Evolutionary conservation across 139 green algal genomes (phyloP).

Genomic region (Coelastrella sp.): DNA sequence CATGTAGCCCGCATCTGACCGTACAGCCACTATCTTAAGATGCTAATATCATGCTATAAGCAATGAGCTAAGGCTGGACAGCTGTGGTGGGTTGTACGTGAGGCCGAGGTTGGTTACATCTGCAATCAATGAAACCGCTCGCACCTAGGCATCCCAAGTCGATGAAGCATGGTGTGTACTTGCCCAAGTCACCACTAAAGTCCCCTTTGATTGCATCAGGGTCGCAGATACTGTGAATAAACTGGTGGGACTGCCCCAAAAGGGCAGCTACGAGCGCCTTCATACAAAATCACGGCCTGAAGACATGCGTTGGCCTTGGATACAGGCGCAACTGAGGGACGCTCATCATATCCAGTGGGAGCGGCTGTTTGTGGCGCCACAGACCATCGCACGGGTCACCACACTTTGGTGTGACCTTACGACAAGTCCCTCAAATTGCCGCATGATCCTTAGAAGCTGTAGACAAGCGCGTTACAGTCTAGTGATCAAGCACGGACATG

Average conservation of each 20-base stretch:
- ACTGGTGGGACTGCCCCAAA: constrained; percentile 22
- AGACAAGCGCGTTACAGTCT: too few relatives aligned
- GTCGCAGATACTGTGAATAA: constrained; percentile 27
- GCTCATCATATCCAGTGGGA: neutral
- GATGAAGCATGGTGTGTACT: constrained; percentile 38
- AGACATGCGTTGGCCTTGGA: neutral
- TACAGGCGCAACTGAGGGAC: neutral
- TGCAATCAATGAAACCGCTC: neutral
- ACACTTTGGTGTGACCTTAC: neutral
- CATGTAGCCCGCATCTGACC: neutral
- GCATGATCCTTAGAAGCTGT: neutral
- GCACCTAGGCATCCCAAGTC: constrained; percentile 19
- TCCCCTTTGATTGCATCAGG: neutral
- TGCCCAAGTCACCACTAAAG: constrained; percentile 25
- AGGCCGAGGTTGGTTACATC: neutral
- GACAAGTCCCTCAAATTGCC: neutral
- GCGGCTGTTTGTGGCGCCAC: too few relatives aligned
- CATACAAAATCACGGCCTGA: neutral
- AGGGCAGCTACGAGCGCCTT: neutral
- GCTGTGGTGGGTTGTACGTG: neutral
- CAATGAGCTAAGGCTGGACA: too few relatives aligned
- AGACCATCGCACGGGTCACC: neutral
- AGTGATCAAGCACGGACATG: too few relatives aligned
- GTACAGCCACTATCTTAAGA: too few relatives aligned
- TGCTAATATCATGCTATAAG: too few relatives aligned